Evolutionary conservation across 805 yeast species (phyloP).

Genomic region (Sugiyamaella valdiviana): DNA sequence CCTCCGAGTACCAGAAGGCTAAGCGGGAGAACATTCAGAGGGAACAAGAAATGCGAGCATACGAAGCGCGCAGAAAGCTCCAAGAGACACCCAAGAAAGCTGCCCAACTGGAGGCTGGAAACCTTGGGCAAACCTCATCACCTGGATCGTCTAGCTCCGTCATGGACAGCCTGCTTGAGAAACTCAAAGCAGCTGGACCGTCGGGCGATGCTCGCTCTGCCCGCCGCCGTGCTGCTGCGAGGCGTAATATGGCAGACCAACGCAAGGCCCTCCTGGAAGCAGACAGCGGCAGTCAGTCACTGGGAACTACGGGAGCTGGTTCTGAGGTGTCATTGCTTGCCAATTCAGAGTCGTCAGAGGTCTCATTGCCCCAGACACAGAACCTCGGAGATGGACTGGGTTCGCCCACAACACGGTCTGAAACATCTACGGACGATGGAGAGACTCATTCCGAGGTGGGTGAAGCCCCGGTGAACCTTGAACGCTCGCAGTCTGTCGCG

Average conservation of each 20-base stretch:
- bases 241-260: slow-evolving; percentile 50
- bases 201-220: slow-evolving; percentile 72
- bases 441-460: too few relatives aligned
- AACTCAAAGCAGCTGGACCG: slow-evolving; percentile 80
- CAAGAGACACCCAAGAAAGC: slow-evolving; percentile 43
- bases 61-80: slow-evolving; percentile 68
- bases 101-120: slow-evolving; percentile 20
- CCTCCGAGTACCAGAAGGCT: slow-evolving; percentile 72
- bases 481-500: not conserved
- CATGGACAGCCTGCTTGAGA: slow-evolving; percentile 83
- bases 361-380: not conserved
- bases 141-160: slow-evolving; percentile 40
- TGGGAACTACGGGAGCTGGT: slow-evolving; percentile 1
- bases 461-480: not conserved
- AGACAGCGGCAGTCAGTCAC: slow-evolving; percentile 14
- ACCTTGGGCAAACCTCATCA: slow-evolving; percentile 11
- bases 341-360: not conserved
- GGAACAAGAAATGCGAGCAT: slow-evolving; percentile 74
- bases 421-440: not conserved
- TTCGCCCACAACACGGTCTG: too few relatives aligned
- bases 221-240: slow-evolving; percentile 69
- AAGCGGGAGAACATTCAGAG: slow-evolving; percentile 67
- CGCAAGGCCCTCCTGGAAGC: slow-evolving; percentile 24
- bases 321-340: not conserved
- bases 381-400: not conserved